Conservation (phyloP, 2,329 filamentous ascomycete species). For the Alternaria incomplexa region DNA sequence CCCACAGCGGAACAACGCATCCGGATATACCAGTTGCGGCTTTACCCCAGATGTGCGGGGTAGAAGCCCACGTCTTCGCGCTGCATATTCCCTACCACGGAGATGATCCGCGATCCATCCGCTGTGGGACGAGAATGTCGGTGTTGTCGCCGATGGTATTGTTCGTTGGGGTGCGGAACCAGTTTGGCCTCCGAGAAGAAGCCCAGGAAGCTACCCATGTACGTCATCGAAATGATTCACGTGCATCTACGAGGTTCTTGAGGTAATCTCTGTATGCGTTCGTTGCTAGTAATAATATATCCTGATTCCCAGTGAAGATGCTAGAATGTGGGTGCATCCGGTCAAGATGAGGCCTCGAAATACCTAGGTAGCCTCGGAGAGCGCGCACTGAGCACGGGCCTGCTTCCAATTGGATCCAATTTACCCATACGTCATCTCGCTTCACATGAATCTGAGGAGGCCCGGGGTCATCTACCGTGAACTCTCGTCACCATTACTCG, state of each 20-base stretch:
- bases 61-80: neutral
- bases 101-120: neutral
- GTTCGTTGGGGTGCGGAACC: neutral
- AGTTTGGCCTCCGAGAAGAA: neutral
- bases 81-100: neutral
- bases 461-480: neutral
- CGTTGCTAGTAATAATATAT: neutral
- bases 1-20: neutral
- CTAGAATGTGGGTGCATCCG: neutral
- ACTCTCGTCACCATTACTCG: neutral
- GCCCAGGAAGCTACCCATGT: neutral
- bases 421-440: neutral
- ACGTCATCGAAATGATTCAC: neutral
- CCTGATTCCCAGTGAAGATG: neutral
- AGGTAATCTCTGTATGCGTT: neutral
- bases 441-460: neutral
- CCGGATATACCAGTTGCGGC: neutral
- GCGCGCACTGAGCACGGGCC: neutral
- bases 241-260: neutral
- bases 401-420: neutral
- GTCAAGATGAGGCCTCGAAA: neutral
- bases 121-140: neutral
- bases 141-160: neutral
- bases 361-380: neutral
- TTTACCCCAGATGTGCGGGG: slow-evolving; percentile 4